Base-by-base conservation (phyloP, 495 filamentous ascomycete genomes). In the Elasticomyces elasticus region DNA sequence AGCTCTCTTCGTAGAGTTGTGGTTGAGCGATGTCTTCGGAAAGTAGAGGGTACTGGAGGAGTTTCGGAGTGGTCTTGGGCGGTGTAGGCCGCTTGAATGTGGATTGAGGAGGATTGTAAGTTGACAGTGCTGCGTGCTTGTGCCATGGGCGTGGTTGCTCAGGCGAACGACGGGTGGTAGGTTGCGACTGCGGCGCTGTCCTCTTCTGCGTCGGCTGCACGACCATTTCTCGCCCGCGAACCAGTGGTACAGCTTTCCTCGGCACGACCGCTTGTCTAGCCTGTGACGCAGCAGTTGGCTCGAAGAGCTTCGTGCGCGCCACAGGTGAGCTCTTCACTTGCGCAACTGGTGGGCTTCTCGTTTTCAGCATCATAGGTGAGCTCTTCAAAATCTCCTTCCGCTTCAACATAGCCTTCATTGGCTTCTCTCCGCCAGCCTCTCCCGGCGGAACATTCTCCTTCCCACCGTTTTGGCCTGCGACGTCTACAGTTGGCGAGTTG, bases 1-100 rank as follows among this genome's bases (percentile, higher is more conserved):
- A 85, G 44, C 77, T 67, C 20, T 84, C 81, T 58, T 84, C 80
- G 59, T 84, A 85, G 61, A 85, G 69, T 51, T 77, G 72, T 20
- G 79, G 69, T 27, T 75, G 72, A 0, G 68, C 58, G 24, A 84
- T 71, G 54, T 81, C 70, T 52, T 85, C 78, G 0, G 64, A 53
- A 12, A 84, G 66, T 33, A 81, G 56, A 9, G 79, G 76, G 56
- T 79, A 82, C 40, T 74, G 65, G 5, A 24, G 19, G 3, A 51
- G 27, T 27, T 31, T 49, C 7, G 45, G 2, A 25, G 4, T 28
- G 9, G 24, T 5, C 35, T 40, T 40, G 35, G 27, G 27, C 5
- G 45, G 42, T 15, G 20, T 45, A 11, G 20, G 3, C 2, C 42
- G 42, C 15, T 22, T 23, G 19, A 7, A n/a, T n/a, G n/a, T n/a